phyloP scores from a whole-genome alignment of 345 rosid genomes.

The Eucalyptus viminalis region DNA sequence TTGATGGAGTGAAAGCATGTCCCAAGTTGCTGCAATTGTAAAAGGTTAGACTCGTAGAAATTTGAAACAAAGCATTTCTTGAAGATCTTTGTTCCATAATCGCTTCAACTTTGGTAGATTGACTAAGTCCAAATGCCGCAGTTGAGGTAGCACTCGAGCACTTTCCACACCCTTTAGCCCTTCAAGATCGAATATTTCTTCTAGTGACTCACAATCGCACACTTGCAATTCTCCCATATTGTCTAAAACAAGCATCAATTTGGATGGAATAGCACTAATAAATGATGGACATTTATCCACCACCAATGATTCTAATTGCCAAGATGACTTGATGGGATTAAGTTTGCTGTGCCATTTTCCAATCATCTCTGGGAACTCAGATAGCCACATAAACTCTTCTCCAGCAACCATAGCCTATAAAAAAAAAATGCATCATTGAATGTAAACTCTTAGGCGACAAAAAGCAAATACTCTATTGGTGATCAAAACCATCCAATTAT shows the following conservation, averaged over 20 bases:
- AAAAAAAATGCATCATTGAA: not conserved
- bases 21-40: not conserved
- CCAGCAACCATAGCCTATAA: fast-evolving
- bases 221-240: fast-evolving
- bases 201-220: fast-evolving
- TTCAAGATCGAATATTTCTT: too few species aligned
- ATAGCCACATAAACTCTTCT: fast-evolving
- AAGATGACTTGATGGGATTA: too few species aligned
- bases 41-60: fast-evolving
- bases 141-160: fast-evolving
- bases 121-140: fast-evolving
- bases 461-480: fast-evolving
- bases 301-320: too few species aligned
- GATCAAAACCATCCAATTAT: not conserved
- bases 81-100: not conserved
- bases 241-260: too few species aligned
- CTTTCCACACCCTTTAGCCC: not conserved
- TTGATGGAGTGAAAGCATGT: not conserved
- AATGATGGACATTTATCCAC: too few species aligned
- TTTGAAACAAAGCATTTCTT: not conserved
- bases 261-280: too few species aligned
- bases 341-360: too few species aligned
- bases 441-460: not conserved
- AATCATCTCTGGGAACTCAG: too few species aligned
- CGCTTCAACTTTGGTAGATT: not conserved